These are phyloP conservation scores for Nicotiana knightiana DNA, from an alignment of 257 asterid species.

Conservation along the genomic window DNA sequence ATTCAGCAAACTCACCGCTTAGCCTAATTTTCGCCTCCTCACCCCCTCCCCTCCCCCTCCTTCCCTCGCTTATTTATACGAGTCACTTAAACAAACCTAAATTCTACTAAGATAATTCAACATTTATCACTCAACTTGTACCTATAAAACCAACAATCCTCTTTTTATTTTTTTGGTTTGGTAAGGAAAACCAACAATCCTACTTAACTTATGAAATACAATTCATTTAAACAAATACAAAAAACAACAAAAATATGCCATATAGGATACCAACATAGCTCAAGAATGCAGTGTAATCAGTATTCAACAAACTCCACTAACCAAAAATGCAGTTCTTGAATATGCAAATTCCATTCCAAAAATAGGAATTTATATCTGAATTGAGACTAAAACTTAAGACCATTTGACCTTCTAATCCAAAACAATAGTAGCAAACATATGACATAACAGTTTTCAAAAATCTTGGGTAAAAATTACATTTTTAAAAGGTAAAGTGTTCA, in stretches of 20 bases:
- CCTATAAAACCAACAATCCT: background rate
- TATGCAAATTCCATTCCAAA: background rate
- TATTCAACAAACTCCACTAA: background rate
- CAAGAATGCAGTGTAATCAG: background rate
- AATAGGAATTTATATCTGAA: background rate
- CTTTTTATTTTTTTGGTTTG: background rate
- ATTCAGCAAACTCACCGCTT: background rate
- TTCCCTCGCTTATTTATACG: too few species aligned
- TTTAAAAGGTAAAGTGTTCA: background rate
- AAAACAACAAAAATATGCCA: background rate
- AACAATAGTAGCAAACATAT: background rate
- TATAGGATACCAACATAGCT: background rate
- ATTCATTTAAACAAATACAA: background rate
- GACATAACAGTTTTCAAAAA: background rate
- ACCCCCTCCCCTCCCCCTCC: background rate
- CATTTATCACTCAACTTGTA: background rate
- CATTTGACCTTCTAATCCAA: background rate
- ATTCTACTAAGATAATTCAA: background rate
- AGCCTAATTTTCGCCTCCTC: background rate
- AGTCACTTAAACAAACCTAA: background rate
- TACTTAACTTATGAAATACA: background rate
- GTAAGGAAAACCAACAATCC: background rate
- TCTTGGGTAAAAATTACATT: background rate
- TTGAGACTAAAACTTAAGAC: background rate
- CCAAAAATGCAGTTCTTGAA: background rate